phyloP scores from a whole-genome alignment of 1,284 basidiomycete species.

The Dichomitus squalens region DNA sequence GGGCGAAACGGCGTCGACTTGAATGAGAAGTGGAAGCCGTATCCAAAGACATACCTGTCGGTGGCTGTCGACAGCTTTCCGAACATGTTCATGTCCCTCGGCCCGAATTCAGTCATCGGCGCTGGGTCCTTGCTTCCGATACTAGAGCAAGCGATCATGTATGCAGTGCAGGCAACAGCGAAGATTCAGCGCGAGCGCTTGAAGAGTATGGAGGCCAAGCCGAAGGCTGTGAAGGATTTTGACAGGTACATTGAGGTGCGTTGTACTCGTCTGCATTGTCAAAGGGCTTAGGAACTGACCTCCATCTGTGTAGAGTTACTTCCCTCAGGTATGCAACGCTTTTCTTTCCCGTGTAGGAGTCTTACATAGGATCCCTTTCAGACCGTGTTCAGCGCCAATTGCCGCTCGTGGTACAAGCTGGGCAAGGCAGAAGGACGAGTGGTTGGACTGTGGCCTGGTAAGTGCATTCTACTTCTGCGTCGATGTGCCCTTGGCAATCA shows the following conservation, averaged over 20 bases:
- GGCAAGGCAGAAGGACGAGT: conserved; percentile 60
- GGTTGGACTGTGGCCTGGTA: conserved; percentile 62
- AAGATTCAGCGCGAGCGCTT: conserved; percentile 62
- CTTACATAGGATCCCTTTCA: conserved; percentile 24
- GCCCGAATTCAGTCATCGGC: conserved; percentile 59
- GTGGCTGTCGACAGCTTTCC: conserved; percentile 62
- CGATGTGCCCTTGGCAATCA: neutral
- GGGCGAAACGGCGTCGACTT: conserved; percentile 52
- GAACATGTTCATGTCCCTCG: conserved; percentile 58
- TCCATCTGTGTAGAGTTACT: neutral
- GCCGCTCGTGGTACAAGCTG: conserved; percentile 68
- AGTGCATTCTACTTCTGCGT: neutral
- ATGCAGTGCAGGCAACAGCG: conserved; percentile 49
- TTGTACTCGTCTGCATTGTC: neutral
- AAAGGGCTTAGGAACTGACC: neutral
- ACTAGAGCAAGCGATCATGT: conserved; percentile 57
- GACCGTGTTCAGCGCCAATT: conserved; percentile 62
- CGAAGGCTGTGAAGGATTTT: neutral
- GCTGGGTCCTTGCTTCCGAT: conserved; percentile 56
- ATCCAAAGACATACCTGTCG: conserved; percentile 57
- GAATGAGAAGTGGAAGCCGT: conserved; percentile 51
- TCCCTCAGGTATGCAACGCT: conserved; percentile 8
- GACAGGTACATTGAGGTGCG: neutral
- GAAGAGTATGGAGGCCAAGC: conserved; percentile 45
- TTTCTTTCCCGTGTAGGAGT: no score